Evolutionary conservation across 345 rosid genomes (phyloP).

Genomic region (Eucalyptus marginata): DNA sequence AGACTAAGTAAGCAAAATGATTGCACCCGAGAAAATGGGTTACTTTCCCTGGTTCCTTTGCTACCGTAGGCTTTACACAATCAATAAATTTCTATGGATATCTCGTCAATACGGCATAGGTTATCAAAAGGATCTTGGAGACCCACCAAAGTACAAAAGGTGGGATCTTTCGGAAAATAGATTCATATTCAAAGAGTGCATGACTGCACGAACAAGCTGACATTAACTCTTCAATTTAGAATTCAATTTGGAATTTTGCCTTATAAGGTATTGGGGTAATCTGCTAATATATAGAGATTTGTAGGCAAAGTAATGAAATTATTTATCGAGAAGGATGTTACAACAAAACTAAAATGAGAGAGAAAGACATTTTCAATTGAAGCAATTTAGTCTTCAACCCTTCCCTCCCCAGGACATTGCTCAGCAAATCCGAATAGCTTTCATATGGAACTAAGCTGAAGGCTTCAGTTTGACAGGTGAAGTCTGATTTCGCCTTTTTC

Average conservation of each 20-base stretch:
- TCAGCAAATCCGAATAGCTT: neutral
- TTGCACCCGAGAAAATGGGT: neutral
- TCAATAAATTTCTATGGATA: neutral
- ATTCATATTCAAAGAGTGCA: neutral
- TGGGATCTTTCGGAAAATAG: neutral
- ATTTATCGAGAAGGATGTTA: neutral
- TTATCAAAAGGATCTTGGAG: neutral
- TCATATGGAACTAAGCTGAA: neutral
- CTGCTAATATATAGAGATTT: neutral
- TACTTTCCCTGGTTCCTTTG: neutral
- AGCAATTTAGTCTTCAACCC: neutral
- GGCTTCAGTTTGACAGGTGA: neutral
- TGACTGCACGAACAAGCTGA: too few species aligned
- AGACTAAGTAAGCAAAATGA: neutral
- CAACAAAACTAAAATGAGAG: neutral
- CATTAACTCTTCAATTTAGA: too few species aligned
- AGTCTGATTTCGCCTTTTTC: accelerated
- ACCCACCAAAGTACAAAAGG: neutral
- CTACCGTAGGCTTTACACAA: neutral
- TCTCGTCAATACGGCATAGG: neutral
- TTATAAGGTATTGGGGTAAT: neutral
- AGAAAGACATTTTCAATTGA: neutral
- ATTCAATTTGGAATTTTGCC: neutral
- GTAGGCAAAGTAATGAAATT: neutral
- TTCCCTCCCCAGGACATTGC: neutral